Evolutionary conservation across 495 filamentous ascomycete genomes (phyloP), one percentile per base, ranked within the genome.

Genomic region (Parathielavia appendiculata): DNA sequence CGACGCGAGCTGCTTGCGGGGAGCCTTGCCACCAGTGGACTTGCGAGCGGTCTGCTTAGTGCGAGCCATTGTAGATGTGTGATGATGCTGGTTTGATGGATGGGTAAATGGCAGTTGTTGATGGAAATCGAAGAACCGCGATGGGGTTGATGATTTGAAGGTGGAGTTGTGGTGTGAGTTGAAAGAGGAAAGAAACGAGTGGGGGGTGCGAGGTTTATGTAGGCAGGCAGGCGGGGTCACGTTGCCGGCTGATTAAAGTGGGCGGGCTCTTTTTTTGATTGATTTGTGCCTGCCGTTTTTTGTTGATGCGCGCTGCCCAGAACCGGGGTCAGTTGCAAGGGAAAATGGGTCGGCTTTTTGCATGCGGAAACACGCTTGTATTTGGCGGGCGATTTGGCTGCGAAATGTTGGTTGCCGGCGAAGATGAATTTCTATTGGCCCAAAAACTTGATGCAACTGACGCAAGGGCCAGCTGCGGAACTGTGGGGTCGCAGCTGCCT

Each of bases 1-100:
- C 75, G 72, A 76, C 59, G 75, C 74, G 71, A 96, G 90, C 84
- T 95, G 90, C 90, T 97, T 97, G 82, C 92, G 91, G 69, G 92
- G 92, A 71, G 92, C 92, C 86, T 97, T 97, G 84, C 92, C 92
- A 93, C 92, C 92, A 78, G 92, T 96, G 76, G 92, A 96, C 86
- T 97, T 89, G 86, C 93, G 93, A 75, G 93, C 93, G 78, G 93
- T 98, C 81, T 98, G 93, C 89, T 98, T 99, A 69, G 93, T 99
- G 76, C 93, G 90, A 72, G 93, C 93, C 93, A 99, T 98, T 81
- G 74, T 82, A 30, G 67, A 66, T 76, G 67, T 30, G 26, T 30
- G 26, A 6, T 30, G 68, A 66, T 51, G 59, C 39, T 53, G 8
- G 20, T 23, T 11, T 16, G 36, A 51, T 49, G 47, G 36, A 57